phyloP scores from a whole-genome alignment of 2,329 filamentous ascomycete genomes.

The Trichoderma lentiforme region DNA sequence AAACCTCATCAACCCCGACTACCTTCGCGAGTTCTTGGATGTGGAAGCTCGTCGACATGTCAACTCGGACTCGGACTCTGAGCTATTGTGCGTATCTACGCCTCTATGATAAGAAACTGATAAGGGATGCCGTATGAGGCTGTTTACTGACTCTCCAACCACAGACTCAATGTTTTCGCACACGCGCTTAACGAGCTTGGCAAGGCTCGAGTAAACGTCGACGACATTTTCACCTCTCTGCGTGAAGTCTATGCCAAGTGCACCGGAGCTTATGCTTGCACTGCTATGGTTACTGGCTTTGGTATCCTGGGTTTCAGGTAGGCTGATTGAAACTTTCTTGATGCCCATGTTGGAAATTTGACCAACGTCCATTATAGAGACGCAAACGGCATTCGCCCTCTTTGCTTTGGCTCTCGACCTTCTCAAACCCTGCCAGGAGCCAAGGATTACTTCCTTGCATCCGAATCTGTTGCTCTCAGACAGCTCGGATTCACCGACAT shows the following conservation, averaged over 20 bases:
- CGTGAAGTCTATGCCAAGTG: constrained; percentile 37
- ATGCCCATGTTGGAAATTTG: constrained; percentile 6
- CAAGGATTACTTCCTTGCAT: constrained; percentile 86
- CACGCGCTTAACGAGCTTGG: constrained; percentile 75
- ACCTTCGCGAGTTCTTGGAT: constrained; percentile 69
- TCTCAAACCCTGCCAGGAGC: constrained; percentile 60
- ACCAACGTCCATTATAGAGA: constrained; percentile 11
- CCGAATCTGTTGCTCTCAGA: constrained; percentile 77
- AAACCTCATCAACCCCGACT: constrained; percentile 75
- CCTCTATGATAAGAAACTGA: no score
- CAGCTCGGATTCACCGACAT: constrained; percentile 79
- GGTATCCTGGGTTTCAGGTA: constrained; percentile 41
- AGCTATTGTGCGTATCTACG: constrained; percentile 37
- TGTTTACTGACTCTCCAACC: neutral
- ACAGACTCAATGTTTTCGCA: constrained; percentile 76
- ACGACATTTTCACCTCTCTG: constrained; percentile 72
- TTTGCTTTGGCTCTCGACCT: constrained; percentile 71
- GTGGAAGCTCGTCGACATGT: constrained; percentile 78
- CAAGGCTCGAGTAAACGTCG: constrained; percentile 74
- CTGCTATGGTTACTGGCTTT: constrained; percentile 18
- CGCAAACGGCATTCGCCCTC: constrained; percentile 70
- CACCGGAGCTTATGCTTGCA: constrained; percentile 11
- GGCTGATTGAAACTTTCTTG: constrained; percentile 42
- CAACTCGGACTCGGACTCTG: constrained; percentile 86
- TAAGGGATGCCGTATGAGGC: constrained; percentile 1